A percentile compares a stretch with the other conserved stretches of the same genome.
phyloP scores from a whole-genome alignment of 345 rosid genomes.

The Cardamine chenopodiifolia region DNA sequence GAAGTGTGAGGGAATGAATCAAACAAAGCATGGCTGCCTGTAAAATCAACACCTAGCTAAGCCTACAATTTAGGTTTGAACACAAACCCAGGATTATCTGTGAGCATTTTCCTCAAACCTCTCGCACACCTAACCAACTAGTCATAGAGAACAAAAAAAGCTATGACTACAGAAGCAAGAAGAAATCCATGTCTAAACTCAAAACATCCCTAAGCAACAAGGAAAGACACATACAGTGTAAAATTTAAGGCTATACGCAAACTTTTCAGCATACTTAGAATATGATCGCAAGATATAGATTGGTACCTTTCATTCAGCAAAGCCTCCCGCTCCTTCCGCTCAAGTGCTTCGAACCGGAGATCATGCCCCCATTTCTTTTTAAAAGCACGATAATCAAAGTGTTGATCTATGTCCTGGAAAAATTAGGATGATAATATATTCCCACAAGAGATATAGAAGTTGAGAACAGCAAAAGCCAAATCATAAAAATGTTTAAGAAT shows the following conservation, averaged over 20 bases:
- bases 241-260: constrained; percentile 3
- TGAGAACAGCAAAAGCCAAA: constrained; percentile 30
- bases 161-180: neutral
- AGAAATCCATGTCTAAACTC: neutral
- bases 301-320: constrained; percentile 85
- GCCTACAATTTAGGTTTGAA: neutral
- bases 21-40: neutral
- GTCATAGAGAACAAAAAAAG: neutral
- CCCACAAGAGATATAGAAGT: constrained; percentile 29
- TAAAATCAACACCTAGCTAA: neutral
- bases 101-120: neutral
- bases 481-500: neutral
- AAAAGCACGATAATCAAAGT: constrained; percentile 75
- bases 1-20: neutral
- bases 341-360: constrained; percentile 82
- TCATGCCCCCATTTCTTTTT: constrained; percentile 87
- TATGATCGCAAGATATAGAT: constrained; percentile 16
- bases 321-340: constrained; percentile 81
- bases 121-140: neutral
- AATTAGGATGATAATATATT: constrained; percentile 34
- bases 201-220: neutral
- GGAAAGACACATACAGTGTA: neutral
- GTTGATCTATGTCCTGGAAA: constrained; percentile 78
- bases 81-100: constrained; percentile 7
- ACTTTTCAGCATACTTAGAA: neutral